A percentile compares a stretch with the other conserved stretches of the same genome.
These are phyloP conservation scores for Colletotrichum ledebouriae DNA, from an alignment of 2,329 filamentous ascomycete species.

Conservation along the genomic window DNA sequence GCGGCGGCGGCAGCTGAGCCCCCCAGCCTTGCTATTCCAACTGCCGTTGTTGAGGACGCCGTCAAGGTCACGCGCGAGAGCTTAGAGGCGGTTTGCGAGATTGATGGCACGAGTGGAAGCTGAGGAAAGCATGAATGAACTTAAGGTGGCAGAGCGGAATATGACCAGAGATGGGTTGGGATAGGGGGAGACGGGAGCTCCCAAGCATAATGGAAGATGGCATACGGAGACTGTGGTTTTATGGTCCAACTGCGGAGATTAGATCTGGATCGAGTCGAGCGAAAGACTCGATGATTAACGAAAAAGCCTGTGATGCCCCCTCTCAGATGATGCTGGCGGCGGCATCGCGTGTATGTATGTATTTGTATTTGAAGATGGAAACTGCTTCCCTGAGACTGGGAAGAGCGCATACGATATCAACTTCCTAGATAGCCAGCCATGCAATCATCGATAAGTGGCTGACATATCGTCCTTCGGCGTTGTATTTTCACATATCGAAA, in stretches of 20 bases:
- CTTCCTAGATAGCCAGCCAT: constrained; percentile 22
- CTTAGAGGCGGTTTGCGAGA: constrained; percentile 64
- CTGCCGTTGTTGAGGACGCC: constrained; percentile 72
- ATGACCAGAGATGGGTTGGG: not conserved
- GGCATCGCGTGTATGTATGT: constrained; percentile 20
- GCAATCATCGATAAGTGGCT: constrained; percentile 8
- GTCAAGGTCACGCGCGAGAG: constrained; percentile 71
- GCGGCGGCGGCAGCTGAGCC: constrained; percentile 41
- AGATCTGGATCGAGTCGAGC: not conserved
- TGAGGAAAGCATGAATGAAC: not conserved
- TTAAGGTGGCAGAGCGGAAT: not conserved
- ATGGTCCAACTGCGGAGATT: not conserved
- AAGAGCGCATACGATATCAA: constrained; percentile 27
- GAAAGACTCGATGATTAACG: constrained; percentile 10
- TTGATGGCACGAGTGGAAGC: constrained; percentile 47
- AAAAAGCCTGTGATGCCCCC: constrained; percentile 13
- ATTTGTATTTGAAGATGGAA: constrained; percentile 15
- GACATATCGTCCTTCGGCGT: not conserved
- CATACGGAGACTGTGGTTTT: not conserved
- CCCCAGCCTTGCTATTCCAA: constrained; percentile 67
- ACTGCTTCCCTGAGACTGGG: not conserved
- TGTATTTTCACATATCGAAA: not conserved
- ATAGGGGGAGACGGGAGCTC: constrained; percentile 4
- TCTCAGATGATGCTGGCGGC: constrained; percentile 10
- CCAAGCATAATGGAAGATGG: constrained; percentile 8